Percentiles rank a stretch among this genome's conserved stretches.
These are phyloP conservation scores for Chlorociboria aeruginascens DNA, from an alignment of 495 filamentous ascomycete species.

Conservation along the genomic window DNA sequence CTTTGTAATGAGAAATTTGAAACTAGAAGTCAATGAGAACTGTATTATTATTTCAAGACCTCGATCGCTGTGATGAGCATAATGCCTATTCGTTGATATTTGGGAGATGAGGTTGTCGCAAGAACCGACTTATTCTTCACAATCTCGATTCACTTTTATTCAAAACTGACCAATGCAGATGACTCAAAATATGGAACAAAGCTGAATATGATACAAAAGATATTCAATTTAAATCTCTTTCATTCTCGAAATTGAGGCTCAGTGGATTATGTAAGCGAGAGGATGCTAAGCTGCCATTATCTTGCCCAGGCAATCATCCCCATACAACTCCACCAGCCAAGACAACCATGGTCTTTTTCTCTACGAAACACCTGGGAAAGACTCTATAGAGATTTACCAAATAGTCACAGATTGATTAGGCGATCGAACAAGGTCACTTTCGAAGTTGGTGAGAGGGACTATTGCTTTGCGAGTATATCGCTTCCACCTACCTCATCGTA, in stretches of 20 bases:
- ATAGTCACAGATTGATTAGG: constrained; percentile 6
- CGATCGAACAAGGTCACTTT: neutral
- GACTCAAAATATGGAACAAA: neutral
- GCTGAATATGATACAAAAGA: no score
- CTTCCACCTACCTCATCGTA: neutral
- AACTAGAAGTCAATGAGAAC: constrained; percentile 12
- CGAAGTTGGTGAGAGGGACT: neutral
- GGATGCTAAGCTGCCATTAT: constrained; percentile 12
- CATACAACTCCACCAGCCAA: constrained; percentile 10
- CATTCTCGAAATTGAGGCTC: neutral
- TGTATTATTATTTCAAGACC: constrained; percentile 3
- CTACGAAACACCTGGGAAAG: constrained; percentile 4
- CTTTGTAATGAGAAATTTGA: constrained; percentile 5
- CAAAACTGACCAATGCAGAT: neutral
- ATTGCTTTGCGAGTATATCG: neutral
- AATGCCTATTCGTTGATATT: no score
- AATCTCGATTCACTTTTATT: no score
- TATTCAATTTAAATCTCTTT: no score
- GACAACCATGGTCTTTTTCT: constrained; percentile 7
- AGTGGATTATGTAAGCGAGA: neutral
- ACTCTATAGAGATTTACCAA: constrained; percentile 5
- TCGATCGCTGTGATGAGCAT: no score
- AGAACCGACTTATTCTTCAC: no score
- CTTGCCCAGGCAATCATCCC: constrained; percentile 7
- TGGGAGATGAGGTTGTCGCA: no score